Evolutionary conservation across 257 asterid genomes (phyloP).

Genomic region (Striga asiatica): DNA sequence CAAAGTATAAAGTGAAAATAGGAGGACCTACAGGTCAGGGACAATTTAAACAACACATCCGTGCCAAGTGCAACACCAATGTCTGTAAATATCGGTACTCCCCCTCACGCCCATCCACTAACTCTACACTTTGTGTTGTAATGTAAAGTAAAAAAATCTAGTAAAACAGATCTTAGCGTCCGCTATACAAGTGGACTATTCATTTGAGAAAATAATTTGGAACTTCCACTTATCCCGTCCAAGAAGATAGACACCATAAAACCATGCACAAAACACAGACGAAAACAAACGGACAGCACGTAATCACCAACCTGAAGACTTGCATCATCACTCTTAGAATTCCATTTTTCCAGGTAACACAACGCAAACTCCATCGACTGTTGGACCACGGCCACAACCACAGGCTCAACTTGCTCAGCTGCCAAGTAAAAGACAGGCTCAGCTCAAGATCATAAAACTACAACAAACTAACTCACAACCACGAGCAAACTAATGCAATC

Average conservation of each 20-base stretch:
- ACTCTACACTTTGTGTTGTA: not conserved
- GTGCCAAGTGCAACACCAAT: not conserved
- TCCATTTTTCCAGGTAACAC: slow-evolving; percentile 65
- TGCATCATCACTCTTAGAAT: slow-evolving; percentile 49
- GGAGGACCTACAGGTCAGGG: not conserved
- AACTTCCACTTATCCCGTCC: too few species aligned
- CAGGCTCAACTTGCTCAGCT: slow-evolving; percentile 83
- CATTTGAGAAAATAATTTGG: not conserved
- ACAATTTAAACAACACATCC: not conserved
- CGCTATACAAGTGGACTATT: not conserved
- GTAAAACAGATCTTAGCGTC: too few species aligned
- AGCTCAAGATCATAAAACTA: slow-evolving; percentile 8
- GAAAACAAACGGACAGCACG: not conserved
- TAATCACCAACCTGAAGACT: slow-evolving; percentile 54
- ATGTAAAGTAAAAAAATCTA: not conserved
- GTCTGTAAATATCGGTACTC: not conserved
- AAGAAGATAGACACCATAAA: too few species aligned
- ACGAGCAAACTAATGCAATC: slow-evolving; percentile 1
- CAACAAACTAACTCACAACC: not conserved
- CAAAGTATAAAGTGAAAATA: not conserved
- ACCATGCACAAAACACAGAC: not conserved
- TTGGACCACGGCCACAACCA: slow-evolving; percentile 66
- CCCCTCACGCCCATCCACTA: slow-evolving; percentile 9
- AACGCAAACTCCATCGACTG: slow-evolving; percentile 73
- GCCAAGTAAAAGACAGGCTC: slow-evolving; percentile 23